These are phyloP conservation scores for Suillus fuscotomentosus DNA, from an alignment of 768 basidiomycete species.

Conservation along the genomic window DNA sequence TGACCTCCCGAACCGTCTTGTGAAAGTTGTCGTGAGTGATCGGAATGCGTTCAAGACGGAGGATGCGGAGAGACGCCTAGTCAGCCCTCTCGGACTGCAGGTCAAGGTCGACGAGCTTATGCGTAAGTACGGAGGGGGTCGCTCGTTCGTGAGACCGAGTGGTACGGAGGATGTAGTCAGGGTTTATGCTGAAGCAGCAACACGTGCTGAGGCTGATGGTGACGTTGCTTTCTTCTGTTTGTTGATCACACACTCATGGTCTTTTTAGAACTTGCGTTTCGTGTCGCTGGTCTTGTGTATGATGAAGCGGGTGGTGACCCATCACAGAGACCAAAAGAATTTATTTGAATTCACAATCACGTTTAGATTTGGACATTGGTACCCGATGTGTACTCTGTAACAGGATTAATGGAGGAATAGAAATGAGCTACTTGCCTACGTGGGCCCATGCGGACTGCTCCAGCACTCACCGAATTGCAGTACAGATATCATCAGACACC, in stretches of 20 bases:
- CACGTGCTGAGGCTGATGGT: slow-evolving; percentile 82
- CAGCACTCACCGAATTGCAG: background rate
- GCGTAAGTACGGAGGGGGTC: slow-evolving; percentile 74
- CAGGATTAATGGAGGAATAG: background rate
- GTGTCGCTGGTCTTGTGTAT: slow-evolving; percentile 82
- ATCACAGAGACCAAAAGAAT: slow-evolving; percentile 74
- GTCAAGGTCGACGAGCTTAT: slow-evolving; percentile 79
- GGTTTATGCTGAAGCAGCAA: slow-evolving; percentile 91
- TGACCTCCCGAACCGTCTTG: slow-evolving; percentile 92
- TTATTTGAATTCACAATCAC: slow-evolving; percentile 43
- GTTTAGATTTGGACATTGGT: background rate
- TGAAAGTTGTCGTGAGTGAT: slow-evolving; percentile 88
- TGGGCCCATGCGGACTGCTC: too few species aligned
- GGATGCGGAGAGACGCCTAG: slow-evolving; percentile 90
- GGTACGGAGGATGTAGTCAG: slow-evolving; percentile 98
- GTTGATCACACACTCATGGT: slow-evolving; percentile 7
- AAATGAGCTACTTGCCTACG: background rate
- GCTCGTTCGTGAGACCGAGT: slow-evolving; percentile 93
- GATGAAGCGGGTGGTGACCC: slow-evolving; percentile 82
- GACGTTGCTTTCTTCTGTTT: slow-evolving; percentile 6
- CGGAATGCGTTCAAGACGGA: slow-evolving; percentile 83
- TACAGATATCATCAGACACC: background rate
- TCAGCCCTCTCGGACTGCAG: slow-evolving; percentile 79
- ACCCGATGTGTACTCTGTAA: slow-evolving; percentile 1
- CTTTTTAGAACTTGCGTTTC: slow-evolving; percentile 75